Evolutionary conservation across 1,284 basidiomycete genomes (phyloP), one percentile per base, ranked within the genome.

Genomic region (Fomitiporia mediterranea): DNA sequence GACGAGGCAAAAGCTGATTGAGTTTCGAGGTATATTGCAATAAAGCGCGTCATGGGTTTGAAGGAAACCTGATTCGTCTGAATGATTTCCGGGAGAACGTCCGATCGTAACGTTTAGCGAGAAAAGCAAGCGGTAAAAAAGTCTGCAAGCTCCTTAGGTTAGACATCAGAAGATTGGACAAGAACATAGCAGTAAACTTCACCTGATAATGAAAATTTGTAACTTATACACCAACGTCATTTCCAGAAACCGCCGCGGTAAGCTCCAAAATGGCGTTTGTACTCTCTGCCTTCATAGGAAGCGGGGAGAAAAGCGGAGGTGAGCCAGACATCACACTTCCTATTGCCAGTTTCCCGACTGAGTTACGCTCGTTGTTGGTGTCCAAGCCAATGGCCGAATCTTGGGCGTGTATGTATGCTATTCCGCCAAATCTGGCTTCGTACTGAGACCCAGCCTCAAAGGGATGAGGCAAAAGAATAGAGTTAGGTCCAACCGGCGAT

Each of bases 231-330:
- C n/a, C n/a, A n/a, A n/a, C n/a, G 15, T 23, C 25, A n/a, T 42
- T 27, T 4, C 9, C 35, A 19, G 53, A 48, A 13, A 4, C 32
- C 28, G 23, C 23, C 8, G 50, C 37, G 8, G 51, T 43, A 15
- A 57, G 35, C 35, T 57, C 42, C 25, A 57, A 34, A 23, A 57
- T 47, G 1, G 56, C 50, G 21, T n/a, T 39, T 15, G 42, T 53
- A n/a, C 53, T 51, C 35, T 47, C 51, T 13, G 30, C 5, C 37
- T 53, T 57, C n/a, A 57, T n/a, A 15, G 56, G 56, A 39, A 35
- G 43, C 4, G 56, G 56, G 2, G 56, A 57, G 30, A 46, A 57
- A 42, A 57, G 42, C 11, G 56, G 50, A 8, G 50, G 42, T 17
- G 44, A 30, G 25, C 21, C 23, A 46, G 27, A 4, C 9, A 3